Percentiles rank a stretch among this genome's conserved stretches.
These are phyloP conservation scores for Linnemannia elongata DNA, from an alignment of 192 early-diverging fungal species.

Conservation along the genomic window DNA sequence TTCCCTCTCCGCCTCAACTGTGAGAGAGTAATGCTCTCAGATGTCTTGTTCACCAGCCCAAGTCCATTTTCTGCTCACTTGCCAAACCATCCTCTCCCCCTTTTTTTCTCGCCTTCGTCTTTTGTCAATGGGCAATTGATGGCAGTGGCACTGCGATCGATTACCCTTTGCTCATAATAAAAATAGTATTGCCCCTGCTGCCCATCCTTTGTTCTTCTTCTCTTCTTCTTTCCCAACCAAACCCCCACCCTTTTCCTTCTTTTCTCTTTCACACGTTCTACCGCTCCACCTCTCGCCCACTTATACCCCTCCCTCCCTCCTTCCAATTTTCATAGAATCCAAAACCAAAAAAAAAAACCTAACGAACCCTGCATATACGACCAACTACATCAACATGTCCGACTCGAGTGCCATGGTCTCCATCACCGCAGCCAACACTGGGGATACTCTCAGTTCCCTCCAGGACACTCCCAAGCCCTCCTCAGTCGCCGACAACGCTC, in stretches of 20 bases:
- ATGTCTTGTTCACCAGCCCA: neutral
- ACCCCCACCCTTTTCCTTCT: neutral
- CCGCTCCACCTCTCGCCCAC: neutral
- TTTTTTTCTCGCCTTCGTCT: neutral
- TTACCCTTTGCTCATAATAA: neutral
- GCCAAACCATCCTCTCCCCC: too few species aligned
- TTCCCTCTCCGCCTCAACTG: neutral
- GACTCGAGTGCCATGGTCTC: conserved; percentile 19
- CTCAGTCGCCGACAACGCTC: neutral
- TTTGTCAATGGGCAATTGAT: neutral
- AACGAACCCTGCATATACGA: neutral
- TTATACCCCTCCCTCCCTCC: neutral
- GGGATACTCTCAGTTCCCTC: conserved; percentile 8
- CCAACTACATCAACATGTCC: neutral
- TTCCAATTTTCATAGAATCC: neutral
- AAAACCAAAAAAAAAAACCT: neutral
- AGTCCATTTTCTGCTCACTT: too few species aligned
- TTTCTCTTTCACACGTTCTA: neutral
- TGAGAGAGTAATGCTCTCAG: too few species aligned
- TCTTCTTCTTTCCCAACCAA: neutral
- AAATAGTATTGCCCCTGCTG: neutral
- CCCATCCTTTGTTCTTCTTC: neutral
- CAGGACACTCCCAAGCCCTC: conserved; percentile 16
- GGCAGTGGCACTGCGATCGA: neutral
- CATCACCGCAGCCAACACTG: conserved; percentile 21